Conservation (phyloP, 108 stramenopile species). For the Skeletonema marinoi region DNA sequence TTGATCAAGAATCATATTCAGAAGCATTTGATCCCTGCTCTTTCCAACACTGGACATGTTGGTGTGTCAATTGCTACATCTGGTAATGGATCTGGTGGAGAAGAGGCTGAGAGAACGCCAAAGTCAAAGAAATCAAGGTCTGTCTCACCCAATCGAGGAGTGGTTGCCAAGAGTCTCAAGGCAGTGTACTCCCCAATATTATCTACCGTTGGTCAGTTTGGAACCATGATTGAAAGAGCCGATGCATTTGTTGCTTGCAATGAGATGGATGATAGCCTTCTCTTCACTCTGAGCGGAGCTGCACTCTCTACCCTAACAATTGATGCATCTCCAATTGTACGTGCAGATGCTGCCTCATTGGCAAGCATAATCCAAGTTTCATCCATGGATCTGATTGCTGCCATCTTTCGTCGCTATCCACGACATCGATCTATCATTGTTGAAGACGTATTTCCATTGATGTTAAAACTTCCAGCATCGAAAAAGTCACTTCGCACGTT, state of each 20-base stretch:
- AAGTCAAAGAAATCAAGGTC: conserved; percentile 28
- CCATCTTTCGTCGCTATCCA: conserved; percentile 77
- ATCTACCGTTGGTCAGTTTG: conserved; percentile 53
- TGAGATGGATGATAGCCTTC: conserved; percentile 80
- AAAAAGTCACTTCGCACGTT: conserved; percentile 82
- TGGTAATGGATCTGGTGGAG: conserved; percentile 23
- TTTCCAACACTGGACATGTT: conserved; percentile 75
- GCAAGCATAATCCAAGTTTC: conserved; percentile 61
- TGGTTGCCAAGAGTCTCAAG: conserved; percentile 56
- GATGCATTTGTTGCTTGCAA: conserved; percentile 60
- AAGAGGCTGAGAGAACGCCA: conserved; percentile 36
- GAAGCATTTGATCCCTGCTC: conserved; percentile 74
- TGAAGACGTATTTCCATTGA: conserved; percentile 90
- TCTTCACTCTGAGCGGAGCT: conserved; percentile 68
- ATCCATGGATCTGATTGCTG: conserved; percentile 63
- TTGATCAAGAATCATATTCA: conserved; percentile 74
- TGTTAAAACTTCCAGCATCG: conserved; percentile 85
- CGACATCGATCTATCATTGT: conserved; percentile 81
- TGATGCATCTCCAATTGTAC: conserved; percentile 50
- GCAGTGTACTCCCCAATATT: conserved; percentile 69
- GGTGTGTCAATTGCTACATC: conserved; percentile 20
- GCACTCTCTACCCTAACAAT: conserved; percentile 65
- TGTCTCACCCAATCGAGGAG: conserved; percentile 22
- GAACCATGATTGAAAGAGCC: conserved; percentile 68
- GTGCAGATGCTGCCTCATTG: conserved; percentile 28